Evolutionary conservation across 306 rosid species (phyloP).

Genomic region (Morella rubra): DNA sequence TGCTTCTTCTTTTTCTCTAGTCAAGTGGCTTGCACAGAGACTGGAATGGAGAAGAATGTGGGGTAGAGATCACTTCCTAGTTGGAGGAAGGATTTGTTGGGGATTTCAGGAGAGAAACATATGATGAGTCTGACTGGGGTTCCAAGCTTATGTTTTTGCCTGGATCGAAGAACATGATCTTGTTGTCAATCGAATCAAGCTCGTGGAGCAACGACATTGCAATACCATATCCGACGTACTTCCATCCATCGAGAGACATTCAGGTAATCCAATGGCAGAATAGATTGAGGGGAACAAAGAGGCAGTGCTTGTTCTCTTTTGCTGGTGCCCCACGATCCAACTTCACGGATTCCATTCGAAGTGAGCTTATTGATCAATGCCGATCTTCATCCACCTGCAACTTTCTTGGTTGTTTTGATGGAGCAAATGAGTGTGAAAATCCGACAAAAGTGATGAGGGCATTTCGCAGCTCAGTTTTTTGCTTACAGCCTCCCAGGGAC

Average conservation of each 20-base stretch:
- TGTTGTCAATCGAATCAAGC: constrained; percentile 46
- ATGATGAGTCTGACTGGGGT: constrained; percentile 48
- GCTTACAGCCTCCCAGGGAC: constrained; percentile 61
- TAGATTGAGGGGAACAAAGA: constrained; percentile 36
- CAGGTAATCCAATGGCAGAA: constrained; percentile 47
- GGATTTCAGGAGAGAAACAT: constrained; percentile 50
- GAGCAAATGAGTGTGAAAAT: constrained; percentile 23
- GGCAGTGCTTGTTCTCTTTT: constrained; percentile 50
- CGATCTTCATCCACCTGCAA: constrained; percentile 35
- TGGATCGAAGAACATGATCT: constrained; percentile 44
- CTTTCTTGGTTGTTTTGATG: constrained; percentile 28
- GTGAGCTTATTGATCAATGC: constrained; percentile 42
- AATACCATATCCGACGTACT: constrained; percentile 59
- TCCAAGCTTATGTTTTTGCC: constrained; percentile 56
- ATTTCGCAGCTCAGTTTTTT: constrained; percentile 48
- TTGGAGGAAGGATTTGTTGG: constrained; percentile 53
- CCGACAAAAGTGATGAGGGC: constrained; percentile 33
- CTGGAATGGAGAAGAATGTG: constrained; percentile 53
- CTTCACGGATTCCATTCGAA: constrained; percentile 13
- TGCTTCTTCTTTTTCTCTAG: constrained; percentile 36
- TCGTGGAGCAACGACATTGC: constrained; percentile 43
- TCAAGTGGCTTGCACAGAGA: constrained; percentile 38
- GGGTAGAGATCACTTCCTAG: constrained; percentile 62
- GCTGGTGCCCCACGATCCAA: constrained; percentile 51
- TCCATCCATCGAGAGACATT: constrained; percentile 41